Percentiles rank a stretch among this genome's conserved stretches.
Evolutionary conservation across 2,329 filamentous ascomycete genomes (phyloP).

Genomic region (Ophiobolus disseminans): DNA sequence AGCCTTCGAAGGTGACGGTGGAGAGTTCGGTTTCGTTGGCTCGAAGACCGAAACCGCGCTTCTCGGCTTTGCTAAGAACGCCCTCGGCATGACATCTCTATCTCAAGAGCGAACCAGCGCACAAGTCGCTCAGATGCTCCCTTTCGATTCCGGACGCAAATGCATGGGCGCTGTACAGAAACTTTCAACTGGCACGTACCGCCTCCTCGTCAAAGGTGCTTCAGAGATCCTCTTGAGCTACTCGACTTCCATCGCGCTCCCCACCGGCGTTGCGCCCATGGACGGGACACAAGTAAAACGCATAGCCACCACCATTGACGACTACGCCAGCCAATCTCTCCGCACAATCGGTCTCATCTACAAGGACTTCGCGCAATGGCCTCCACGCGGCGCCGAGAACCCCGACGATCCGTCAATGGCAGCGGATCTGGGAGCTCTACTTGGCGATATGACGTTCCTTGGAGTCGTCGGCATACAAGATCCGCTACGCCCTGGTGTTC

Average conservation of each 20-base stretch:
- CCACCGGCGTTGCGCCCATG: conserved; percentile 47
- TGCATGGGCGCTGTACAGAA: conserved; percentile 73
- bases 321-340: conserved; percentile 79
- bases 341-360: conserved; percentile 85
- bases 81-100: conserved; percentile 68
- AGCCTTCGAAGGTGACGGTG: conserved; percentile 51
- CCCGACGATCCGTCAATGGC: conserved; percentile 64
- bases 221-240: conserved; percentile 58
- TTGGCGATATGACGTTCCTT: conserved; percentile 74
- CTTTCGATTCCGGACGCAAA: conserved; percentile 70
- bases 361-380: conserved; percentile 84
- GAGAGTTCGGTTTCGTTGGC: conserved; percentile 65
- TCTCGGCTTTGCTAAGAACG: conserved; percentile 70
- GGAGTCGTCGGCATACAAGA: conserved; percentile 82
- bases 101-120: conserved; percentile 67
- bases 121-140: conserved; percentile 62
- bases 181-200: conserved; percentile 60
- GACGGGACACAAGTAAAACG: conserved; percentile 65
- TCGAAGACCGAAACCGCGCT: conserved; percentile 81
- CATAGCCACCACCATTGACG: conserved; percentile 58
- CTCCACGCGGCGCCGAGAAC: conserved; percentile 63
- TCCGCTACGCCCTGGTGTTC: conserved; percentile 75
- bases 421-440: conserved; percentile 70
- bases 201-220: conserved; percentile 62
- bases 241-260: conserved; percentile 53